Base-by-base conservation (phyloP, 768 basidiomycete species). In the Tricholoma sp. region DNA sequence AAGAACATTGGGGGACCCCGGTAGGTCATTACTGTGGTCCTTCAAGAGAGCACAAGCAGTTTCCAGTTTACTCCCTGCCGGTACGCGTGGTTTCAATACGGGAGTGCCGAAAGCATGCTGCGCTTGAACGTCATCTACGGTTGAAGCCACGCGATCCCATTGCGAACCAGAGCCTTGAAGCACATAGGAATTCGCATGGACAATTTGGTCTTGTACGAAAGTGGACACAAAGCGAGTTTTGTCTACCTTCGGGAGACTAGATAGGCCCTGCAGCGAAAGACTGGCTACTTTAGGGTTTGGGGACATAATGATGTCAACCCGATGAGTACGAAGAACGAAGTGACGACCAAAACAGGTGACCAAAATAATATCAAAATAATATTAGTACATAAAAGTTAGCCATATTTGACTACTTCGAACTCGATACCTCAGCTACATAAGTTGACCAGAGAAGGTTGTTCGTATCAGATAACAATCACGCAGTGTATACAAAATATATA, bases 401-500 rank as follows among this genome's bases (percentile, higher is more conserved):
- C n/a, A n/a, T n/a, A n/a, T n/a, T n/a, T n/a, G n/a, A n/a, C n/a
- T n/a, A n/a, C n/a, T n/a, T n/a, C n/a, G n/a, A n/a, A 24, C 24
- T 24, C 24, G 24, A 24, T 24, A 24, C 24, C 24, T 24, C 24
- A 24, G 24, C 24, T 24, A 24, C 24, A 24, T 24, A n/a, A n/a
- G n/a, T n/a, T n/a, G n/a, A n/a, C n/a, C 24, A 24, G 4, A 24
- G 24, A 24, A 24, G 24, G 4, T 24, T 24, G 24, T 24, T 4
- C 4, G 24, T 24, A 24, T 24, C 24, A 4, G 24, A 24, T 24
- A 24, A 24, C 24, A 24, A 24, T 68, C 66, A 85, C 18, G 76
- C 71, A 31, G 81, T 83, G 60, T 85, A 84, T 6, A 82, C 73
- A 59, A 85, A 85, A 65, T 76, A 85, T 15, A 78, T 66, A 61